phyloP scores from a whole-genome alignment of 768 basidiomycete species.

The Ramaria sp. region DNA sequence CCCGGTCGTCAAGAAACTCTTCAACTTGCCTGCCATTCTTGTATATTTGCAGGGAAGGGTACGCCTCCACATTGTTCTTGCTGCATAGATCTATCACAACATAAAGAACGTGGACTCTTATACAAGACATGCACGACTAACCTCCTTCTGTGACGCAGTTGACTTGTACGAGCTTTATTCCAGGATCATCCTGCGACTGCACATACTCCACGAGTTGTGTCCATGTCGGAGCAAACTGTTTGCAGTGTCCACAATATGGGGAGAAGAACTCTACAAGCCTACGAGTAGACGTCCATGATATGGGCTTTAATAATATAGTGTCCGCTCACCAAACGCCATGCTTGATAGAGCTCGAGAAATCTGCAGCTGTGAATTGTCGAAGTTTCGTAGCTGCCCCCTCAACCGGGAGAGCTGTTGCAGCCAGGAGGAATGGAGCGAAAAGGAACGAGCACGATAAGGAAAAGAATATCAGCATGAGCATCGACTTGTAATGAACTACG shows the following conservation, averaged over 20 bases:
- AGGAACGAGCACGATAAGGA: slow-evolving; percentile 21
- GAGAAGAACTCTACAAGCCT: slow-evolving; percentile 84
- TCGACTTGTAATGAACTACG: background rate
- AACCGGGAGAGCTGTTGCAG: slow-evolving; percentile 25
- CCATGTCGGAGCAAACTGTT: slow-evolving; percentile 76
- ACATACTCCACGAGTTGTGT: slow-evolving; percentile 39
- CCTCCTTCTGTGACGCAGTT: slow-evolving; percentile 73
- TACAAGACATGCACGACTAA: slow-evolving; percentile 23
- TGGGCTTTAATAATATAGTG: background rate
- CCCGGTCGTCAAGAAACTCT: slow-evolving; percentile 42
- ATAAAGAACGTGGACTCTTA: background rate
- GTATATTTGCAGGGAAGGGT: slow-evolving; percentile 71
- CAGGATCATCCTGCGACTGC: slow-evolving; percentile 34
- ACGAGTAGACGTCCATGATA: background rate
- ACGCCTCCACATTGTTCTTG: slow-evolving; percentile 54
- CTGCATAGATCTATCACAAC: slow-evolving; percentile 59
- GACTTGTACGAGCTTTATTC: slow-evolving; percentile 67
- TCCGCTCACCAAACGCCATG: slow-evolving; percentile 46
- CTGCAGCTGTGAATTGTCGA: slow-evolving; percentile 41
- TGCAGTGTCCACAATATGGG: slow-evolving; percentile 77
- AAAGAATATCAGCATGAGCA: background rate
- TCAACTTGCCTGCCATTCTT: slow-evolving; percentile 51
- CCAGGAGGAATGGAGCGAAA: slow-evolving; percentile 20
- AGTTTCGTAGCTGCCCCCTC: slow-evolving; percentile 12
- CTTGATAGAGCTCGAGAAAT: slow-evolving; percentile 41